Percentiles rank a stretch among this genome's conserved stretches.
These are phyloP conservation scores for Daldinia sp. DNA, from an alignment of 2,329 filamentous ascomycete species.

Conservation along the genomic window DNA sequence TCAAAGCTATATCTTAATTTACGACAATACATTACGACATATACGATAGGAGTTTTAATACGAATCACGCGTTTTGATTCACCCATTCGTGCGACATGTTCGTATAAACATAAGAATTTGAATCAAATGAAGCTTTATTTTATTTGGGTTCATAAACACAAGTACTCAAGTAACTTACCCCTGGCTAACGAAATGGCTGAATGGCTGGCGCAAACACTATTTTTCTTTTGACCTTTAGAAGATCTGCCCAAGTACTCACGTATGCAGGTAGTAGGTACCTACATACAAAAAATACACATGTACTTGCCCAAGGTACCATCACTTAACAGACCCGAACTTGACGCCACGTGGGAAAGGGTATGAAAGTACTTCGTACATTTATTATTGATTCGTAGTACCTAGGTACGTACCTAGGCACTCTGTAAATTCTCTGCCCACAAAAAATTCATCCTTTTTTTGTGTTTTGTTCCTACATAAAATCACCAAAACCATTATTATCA, in stretches of 20 bases:
- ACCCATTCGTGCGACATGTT: neutral
- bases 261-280: neutral
- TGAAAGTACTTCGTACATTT: neutral
- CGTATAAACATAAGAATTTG: neutral
- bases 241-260: no score
- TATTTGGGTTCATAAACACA: neutral
- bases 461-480: no score
- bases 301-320: neutral
- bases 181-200: neutral
- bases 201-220: neutral
- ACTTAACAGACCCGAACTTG: no score
- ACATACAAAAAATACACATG: neutral
- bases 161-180: neutral
- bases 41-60: neutral
- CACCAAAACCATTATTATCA: no score
- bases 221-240: neutral
- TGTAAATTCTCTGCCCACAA: no score
- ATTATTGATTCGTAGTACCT: no score
- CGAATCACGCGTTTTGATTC: neutral
- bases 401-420: no score
- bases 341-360: constrained; percentile 27
- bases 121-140: neutral
- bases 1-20: neutral
- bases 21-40: neutral
- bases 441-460: no score